These are phyloP conservation scores for Saturnispora halmiae DNA, from an alignment of 805 yeast genomes.

Conservation along the genomic window DNA sequence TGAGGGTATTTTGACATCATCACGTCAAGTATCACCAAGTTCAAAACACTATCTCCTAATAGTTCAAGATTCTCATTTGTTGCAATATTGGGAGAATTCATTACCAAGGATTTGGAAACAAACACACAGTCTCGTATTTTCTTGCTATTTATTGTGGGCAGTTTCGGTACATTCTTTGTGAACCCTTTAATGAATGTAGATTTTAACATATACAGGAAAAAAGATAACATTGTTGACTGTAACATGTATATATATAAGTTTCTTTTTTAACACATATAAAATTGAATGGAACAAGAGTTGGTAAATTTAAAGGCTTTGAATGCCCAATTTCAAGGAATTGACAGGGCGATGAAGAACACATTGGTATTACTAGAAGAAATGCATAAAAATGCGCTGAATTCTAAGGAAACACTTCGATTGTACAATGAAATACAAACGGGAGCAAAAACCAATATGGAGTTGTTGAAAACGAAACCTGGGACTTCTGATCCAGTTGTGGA, in stretches of 20 bases:
- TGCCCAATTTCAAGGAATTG: background rate
- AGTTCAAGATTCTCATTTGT: conserved; percentile 4
- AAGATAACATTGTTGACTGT: too few relatives aligned
- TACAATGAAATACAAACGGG: conserved; percentile 5
- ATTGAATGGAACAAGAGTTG: conserved; percentile 7
- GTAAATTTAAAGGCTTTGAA: conserved; percentile 2
- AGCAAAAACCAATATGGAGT: conserved; percentile 1
- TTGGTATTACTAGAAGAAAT: conserved; percentile 1
- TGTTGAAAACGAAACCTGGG: background rate
- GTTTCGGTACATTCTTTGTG: background rate
- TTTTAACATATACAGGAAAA: too few relatives aligned
- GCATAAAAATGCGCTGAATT: conserved; percentile 2
- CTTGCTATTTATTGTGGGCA: background rate
- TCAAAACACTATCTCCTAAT: conserved; percentile 4
- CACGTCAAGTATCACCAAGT: conserved; percentile 1
- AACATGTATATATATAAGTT: too few relatives aligned
- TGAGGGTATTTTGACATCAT: background rate
- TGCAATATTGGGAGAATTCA: background rate
- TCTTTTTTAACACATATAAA: background rate
- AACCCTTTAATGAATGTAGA: background rate
- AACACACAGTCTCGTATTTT: background rate
- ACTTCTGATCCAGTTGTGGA: background rate
- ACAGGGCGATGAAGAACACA: background rate
- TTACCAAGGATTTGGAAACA: background rate
- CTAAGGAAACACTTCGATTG: conserved; percentile 2